Percentiles rank a stretch among this genome's conserved stretches.
phyloP scores from a whole-genome alignment of 768 basidiomycete species.

The Russula ochroleuca region DNA sequence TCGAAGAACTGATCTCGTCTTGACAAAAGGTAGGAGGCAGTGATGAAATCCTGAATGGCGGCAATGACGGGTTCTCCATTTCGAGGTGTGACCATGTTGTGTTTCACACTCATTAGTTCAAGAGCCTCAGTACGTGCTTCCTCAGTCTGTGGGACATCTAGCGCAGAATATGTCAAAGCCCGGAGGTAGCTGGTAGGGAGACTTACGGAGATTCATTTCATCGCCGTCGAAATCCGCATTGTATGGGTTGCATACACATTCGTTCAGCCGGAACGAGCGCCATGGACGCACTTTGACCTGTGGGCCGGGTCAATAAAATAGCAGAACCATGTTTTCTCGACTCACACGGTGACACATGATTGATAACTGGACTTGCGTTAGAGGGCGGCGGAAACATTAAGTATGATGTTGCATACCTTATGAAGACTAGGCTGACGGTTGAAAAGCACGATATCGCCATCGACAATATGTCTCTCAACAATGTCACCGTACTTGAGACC shows the following conservation, averaged over 20 bases:
- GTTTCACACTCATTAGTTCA: constrained; percentile 94
- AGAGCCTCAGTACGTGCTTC: constrained; percentile 96
- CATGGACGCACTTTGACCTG: constrained; percentile 91
- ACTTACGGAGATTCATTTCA: constrained; percentile 97
- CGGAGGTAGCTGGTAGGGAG: constrained; percentile 6
- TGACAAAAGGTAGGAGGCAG: constrained; percentile 93
- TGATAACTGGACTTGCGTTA: constrained; percentile 59
- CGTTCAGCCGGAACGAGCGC: constrained; percentile 95
- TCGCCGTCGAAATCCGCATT: constrained; percentile 99
- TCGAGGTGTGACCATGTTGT: constrained; percentile 95
- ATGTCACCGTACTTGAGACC: constrained; percentile 81
- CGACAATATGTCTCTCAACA: constrained; percentile 91
- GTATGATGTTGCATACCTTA: constrained; percentile 50
- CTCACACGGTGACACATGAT: constrained; percentile 96
- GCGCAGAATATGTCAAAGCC: constrained; percentile 12
- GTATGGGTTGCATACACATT: constrained; percentile 98
- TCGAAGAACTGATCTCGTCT: constrained; percentile 91
- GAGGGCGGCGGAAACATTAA: constrained; percentile 8
- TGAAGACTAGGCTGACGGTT: constrained; percentile 99
- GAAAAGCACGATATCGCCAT: constrained; percentile 95
- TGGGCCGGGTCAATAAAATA: constrained; percentile 14
- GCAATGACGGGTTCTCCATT: constrained; percentile 99
- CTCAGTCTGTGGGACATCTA: constrained; percentile 98
- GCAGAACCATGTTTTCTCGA: constrained; percentile 1
- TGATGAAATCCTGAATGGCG: constrained; percentile 99